Evolutionary conservation across 495 filamentous ascomycete species (phyloP), one percentile per base, ranked within the genome.

Genomic region (Lophiostoma macrostomum): DNA sequence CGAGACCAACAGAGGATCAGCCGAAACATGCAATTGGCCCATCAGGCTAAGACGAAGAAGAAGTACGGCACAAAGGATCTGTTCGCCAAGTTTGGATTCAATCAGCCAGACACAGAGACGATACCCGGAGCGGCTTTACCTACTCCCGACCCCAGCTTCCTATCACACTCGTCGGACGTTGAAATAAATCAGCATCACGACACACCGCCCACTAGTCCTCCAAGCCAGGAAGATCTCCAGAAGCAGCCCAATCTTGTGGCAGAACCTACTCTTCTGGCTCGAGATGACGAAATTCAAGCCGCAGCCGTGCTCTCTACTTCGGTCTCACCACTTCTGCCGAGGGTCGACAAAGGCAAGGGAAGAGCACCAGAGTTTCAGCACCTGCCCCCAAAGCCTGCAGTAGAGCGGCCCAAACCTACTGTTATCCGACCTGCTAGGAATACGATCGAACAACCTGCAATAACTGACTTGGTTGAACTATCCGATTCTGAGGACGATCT

Each of bases 1-100:
- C 77, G 87, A 35, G 93, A 97, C 69, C 96, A 91, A 1, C 91
- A 96, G 69, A 84, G 94, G 19, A 78, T 99, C 75, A 83, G 78
- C 56, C 80, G 93, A 51, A 93, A 86, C 58, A 83, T 93, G 78
- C 93, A 96, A 64, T 74, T 99, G 19, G 80, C 86, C n/a, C 90
- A 97, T 66, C 82, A 96, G 64, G 85, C 87, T 5, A 85, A 80
- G 65, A 91, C 90, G 2, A 93, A 87, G 73, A 96, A 93, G 74
- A 96, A 90, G 70, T 86, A 96, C 47, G 83, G 83, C 10, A 95
- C 89, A 64, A 79, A 86, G 14, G 85, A 86, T 40, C 74, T 98
- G 18, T 87, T 99, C 65, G 84, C 88, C 30, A 77, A 80, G 24
- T 95, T 96, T 72, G 88, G 89, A 64, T 91, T 85, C 60, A 78